Base-by-base conservation (phyloP, 352 stramenopile genomes). In the Phytophthora europaea region DNA sequence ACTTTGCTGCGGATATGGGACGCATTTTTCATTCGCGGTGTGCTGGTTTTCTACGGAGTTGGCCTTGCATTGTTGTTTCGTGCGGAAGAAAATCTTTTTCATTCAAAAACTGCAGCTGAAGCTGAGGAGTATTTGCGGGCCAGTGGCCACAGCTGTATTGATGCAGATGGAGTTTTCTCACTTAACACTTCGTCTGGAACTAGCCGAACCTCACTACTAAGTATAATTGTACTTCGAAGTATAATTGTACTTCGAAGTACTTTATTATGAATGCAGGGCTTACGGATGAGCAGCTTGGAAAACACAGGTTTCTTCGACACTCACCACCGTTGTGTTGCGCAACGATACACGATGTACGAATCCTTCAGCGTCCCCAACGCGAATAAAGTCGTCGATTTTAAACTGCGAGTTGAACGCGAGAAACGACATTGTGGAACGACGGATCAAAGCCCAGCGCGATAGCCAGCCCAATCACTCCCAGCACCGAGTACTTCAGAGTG, bases 321-420 rank as follows among this genome's bases (percentile, higher is more conserved):
- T 94, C 72, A 95, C 78, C 23, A 97, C 65, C 8, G 88, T 94
- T 52, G 90, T 97, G 75, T 95, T 96, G 2, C 90, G 85, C 50
- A 97, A 80, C 62, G 88, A 92, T 5, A 96, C 86, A 22, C 88
- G 89, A 57, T 96, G 89, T 8, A 97, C 89, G 57, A 95, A 93
- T 8, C 90, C 90, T 51, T 90, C 80, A 13, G 87, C 84, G 47
- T 90, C 75, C 52, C 87, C 87, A 26, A 96, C 87, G 55, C 91
- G 68, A 72, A 97, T 95, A 61, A 94, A 97, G 60, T 97, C 87
- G 55, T 94, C 90, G 55, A 97, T 91, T 73, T 92, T 94, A 64
- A 94, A 96, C 70, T 95, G 90, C 31, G 87, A 88, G 72, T 97
- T 97, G 78, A 97, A 95, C n/a, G 90, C 90, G 38, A 97, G 73